Base-by-base conservation (phyloP, 106 monocot genomes). In the Chionographis japonica region DNA sequence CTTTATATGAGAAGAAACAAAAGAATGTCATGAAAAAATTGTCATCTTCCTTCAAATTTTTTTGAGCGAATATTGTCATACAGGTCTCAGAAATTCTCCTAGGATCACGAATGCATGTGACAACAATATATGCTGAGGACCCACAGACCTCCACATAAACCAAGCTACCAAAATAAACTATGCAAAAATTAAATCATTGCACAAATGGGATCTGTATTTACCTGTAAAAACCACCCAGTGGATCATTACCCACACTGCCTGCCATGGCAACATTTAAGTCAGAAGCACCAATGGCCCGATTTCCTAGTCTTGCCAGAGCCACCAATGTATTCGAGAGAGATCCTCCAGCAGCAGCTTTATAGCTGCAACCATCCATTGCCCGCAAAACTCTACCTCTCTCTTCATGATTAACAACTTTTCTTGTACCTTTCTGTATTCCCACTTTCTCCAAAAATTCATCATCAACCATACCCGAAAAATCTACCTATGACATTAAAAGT, bases 341-440 rank as follows among this genome's bases (percentile, higher is more conserved):
- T 19, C 95, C 95, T 57, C 95, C 95, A 67, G 95, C 95, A 17
- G 92, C 95, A 54, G 92, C 95, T 70, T 97, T 97, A 73, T 92
- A 97, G 62, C 82, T 89, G 77, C 92, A 88, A 49, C 95, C 95
- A 76, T 97, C 95, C 95, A 97, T 97, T n/a, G 92, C 95, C 16
- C 75, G 86, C 52, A 97, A 74, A 9, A 97, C 80, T 54, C 78
- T 84, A 58, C 95, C 95, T 63, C 95, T 92, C 67, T 97, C 92
- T 70, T 97, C 95, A 43, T 92, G 95, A 65, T 97, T 89, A 27
- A 97, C 74, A 19, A 97, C 82, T 65, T 83, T 97, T 65, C 95
- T 89, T 11, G 76, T 92, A 8, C 95, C 92, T 70, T 97, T 97
- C 73, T 87, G 75, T 61, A 97, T 73, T 8, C 79, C 89, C 50